Evolutionary conservation across 2,329 filamentous ascomycete species (phyloP).

Genomic region (Ophiostoma novo-ulmi): DNA sequence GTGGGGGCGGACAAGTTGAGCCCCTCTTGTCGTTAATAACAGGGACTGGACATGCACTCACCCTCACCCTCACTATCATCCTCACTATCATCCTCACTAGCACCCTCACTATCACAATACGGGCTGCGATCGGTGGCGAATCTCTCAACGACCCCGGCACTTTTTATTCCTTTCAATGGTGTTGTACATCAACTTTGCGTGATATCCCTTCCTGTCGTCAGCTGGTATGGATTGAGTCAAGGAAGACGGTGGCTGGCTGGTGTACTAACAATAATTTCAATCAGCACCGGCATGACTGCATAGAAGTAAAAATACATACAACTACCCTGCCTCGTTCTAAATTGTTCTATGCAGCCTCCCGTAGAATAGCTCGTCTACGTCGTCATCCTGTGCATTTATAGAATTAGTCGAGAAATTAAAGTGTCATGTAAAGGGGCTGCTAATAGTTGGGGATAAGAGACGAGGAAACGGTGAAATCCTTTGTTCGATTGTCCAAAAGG

Average conservation of each 20-base stretch:
- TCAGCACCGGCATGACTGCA: too few relatives aligned
- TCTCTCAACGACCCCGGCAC: constrained; percentile 11
- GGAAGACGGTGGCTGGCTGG: too few relatives aligned
- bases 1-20: background rate
- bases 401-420: background rate
- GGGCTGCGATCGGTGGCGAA: constrained; percentile 11
- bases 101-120: background rate
- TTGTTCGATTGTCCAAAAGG: background rate
- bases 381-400: background rate
- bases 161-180: background rate
- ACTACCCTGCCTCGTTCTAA: background rate
- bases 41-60: too few relatives aligned
- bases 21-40: too few relatives aligned
- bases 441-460: background rate
- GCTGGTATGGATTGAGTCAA: too few relatives aligned
- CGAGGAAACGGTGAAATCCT: background rate
- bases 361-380: background rate
- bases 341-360: constrained; percentile 1
- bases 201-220: too few relatives aligned
- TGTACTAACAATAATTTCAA: too few relatives aligned
- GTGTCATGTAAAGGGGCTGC: background rate
- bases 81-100: too few relatives aligned
- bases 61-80: too few relatives aligned
- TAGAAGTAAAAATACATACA: background rate
- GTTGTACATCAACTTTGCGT: background rate